Evolutionary conservation across 306 rosid genomes (phyloP), one percentile per base, ranked within the genome.

Genomic region (Senna tora): DNA sequence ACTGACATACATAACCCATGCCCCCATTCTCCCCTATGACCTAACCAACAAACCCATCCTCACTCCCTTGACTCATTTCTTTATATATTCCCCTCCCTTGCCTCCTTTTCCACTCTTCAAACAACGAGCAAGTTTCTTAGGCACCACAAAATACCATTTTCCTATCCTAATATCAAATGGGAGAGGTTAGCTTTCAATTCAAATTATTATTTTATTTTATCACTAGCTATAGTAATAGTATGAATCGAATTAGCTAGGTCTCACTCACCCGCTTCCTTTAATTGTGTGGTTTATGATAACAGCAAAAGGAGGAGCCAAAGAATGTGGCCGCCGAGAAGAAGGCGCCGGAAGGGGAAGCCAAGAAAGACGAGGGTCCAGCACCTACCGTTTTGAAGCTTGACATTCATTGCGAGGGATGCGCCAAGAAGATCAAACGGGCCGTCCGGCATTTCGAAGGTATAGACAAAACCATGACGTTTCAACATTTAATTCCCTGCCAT

Each of bases 351-450:
- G 85, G 73, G 42, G 73, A 57, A 42, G 90, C 69, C 17, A 81
- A 84, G 75, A 83, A 88, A 59, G 83, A 79, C 72, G 91, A 82
- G 22, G 85, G 70, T 6, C 34, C 54, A 5, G 9, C 45, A 51
- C 65, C 89, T 42, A 83, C 81, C 76, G 86, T 93, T 61, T 84
- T 79, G 34, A 93, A 83, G 83, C 75, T 89, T 7, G 97, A 88
- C n/a, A 63, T 87, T 77, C 96, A 91, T 82, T 91, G 97, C 63
- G 97, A 91, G 41, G 98, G 98, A 6, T 89, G 97, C 51, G 94
- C 87, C 0, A 85, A 87, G 80, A 89, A 89, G 68, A 77, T 89
- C 73, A 91, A 81, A 77, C 90, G 85, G 41, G 79, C 78, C 6
- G 86, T 87, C 38, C 84, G 83, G 14, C 66, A 74, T 71, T 47